Evolutionary conservation across 805 yeast genomes (phyloP).

Genomic region (Teunomyces kruisii): DNA sequence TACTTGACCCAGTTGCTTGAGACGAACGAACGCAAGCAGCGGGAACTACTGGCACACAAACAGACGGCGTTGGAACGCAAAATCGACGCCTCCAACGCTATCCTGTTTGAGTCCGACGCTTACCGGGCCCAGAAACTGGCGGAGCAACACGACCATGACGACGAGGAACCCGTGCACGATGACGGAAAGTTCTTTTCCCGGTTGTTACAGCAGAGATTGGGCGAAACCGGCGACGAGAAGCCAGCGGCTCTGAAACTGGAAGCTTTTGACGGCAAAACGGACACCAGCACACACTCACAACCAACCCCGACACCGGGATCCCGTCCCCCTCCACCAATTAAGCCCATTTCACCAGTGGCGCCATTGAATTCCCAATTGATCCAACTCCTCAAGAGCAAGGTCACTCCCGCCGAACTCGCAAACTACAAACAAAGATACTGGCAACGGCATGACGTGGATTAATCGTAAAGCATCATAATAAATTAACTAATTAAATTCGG

Average conservation of each 20-base stretch:
- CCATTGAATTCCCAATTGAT: neutral
- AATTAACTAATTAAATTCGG: neutral
- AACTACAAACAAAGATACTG: neutral
- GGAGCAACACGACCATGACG: slow-evolving; percentile 18
- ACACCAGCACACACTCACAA: neutral
- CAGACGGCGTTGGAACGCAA: slow-evolving; percentile 37
- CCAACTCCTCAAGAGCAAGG: neutral
- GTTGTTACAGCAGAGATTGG: neutral
- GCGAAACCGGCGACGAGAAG: neutral
- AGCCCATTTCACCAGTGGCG: no score
- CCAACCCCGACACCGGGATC: neutral
- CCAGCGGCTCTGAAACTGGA: neutral
- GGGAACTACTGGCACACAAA: slow-evolving; percentile 42
- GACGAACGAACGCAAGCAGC: slow-evolving; percentile 45
- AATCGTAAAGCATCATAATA: neutral
- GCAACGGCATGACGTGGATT: neutral
- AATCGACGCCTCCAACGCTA: slow-evolving; percentile 25
- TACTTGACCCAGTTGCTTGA: slow-evolving; percentile 41
- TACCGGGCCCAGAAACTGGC: slow-evolving; percentile 16
- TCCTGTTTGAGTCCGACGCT: slow-evolving; percentile 45
- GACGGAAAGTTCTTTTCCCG: neutral
- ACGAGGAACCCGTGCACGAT: no score
- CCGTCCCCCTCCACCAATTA: no score
- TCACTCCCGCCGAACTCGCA: neutral
- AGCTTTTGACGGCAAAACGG: neutral